Evolutionary conservation across 441 rosid species (phyloP).

Genomic region (Gossypium davidsonii): DNA sequence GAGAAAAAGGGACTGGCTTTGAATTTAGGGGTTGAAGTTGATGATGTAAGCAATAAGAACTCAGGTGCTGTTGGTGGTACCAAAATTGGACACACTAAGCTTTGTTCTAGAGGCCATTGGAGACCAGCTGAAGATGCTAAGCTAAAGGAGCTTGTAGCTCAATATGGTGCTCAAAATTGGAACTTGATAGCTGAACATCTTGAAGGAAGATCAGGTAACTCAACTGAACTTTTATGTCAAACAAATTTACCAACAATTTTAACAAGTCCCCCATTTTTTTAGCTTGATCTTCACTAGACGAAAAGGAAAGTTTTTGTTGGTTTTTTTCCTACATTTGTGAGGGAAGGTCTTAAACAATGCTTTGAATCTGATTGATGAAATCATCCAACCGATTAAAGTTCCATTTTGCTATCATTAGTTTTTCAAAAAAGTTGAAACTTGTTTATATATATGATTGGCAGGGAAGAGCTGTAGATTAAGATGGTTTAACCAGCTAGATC

Average conservation of each 20-base stretch:
- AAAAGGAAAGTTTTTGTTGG: background rate
- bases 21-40: conserved; percentile 17
- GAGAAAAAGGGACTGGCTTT: conserved; percentile 22
- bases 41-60: conserved; percentile 13
- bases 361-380: background rate
- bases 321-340: background rate
- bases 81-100: conserved; percentile 37
- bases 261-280: background rate
- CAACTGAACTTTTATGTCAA: background rate
- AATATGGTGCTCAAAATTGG: conserved; percentile 95
- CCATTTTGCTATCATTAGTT: background rate
- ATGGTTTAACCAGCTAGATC: conserved; percentile 96
- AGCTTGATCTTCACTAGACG: background rate
- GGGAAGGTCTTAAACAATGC: background rate
- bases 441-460: conserved; percentile 16
- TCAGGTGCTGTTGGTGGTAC: background rate
- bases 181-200: conserved; percentile 88
- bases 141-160: conserved; percentile 81
- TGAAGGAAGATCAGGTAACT: conserved; percentile 80
- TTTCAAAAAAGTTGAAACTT: background rate
- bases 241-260: background rate
- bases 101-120: conserved; percentile 90
- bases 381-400: background rate
- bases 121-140: conserved; percentile 86
- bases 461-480: conserved; percentile 94